These are phyloP conservation scores for Isoetes taiwanensis DNA, from an alignment of 75 land plant species.

Conservation along the genomic window DNA sequence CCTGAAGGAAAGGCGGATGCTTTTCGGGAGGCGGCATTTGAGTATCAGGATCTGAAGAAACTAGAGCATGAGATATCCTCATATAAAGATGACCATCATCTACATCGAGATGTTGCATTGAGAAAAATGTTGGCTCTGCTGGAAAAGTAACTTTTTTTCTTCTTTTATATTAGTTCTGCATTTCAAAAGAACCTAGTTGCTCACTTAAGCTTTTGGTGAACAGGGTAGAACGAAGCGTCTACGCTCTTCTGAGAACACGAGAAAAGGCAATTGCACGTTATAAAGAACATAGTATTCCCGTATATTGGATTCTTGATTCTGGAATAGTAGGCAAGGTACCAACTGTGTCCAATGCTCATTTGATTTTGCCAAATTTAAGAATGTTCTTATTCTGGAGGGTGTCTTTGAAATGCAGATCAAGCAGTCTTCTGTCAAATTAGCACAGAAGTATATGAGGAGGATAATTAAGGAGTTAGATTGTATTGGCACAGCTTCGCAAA, in stretches of 20 bases:
- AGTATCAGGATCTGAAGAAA: not conserved
- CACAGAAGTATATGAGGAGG: slow-evolving; percentile 1
- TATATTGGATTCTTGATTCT: slow-evolving; percentile 1
- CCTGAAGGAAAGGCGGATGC: slow-evolving; percentile 8
- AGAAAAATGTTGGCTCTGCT: not conserved
- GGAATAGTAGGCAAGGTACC: slow-evolving; percentile 1
- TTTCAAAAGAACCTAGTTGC: too few species aligned
- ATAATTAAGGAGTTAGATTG: not conserved
- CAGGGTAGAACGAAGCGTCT: slow-evolving; percentile 7
- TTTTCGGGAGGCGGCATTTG: slow-evolving; percentile 1
- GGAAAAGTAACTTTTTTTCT: not conserved
- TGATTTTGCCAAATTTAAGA: not conserved
- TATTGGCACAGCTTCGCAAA: not conserved
- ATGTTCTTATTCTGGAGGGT: not conserved
- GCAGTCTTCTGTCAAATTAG: not conserved
- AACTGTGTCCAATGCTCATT: not conserved
- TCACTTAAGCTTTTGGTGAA: not conserved
- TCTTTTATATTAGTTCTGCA: not conserved
- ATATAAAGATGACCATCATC: not conserved
- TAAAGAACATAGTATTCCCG: not conserved
- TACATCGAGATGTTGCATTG: not conserved
- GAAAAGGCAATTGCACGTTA: slow-evolving; percentile 1
- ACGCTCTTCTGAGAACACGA: not conserved
- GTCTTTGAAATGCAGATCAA: too few species aligned
- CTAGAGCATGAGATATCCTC: not conserved